A percentile compares a stretch with the other conserved stretches of the same genome.
phyloP scores from a whole-genome alignment of 495 filamentous ascomycete genomes.

The Pyrenula massariospora region DNA sequence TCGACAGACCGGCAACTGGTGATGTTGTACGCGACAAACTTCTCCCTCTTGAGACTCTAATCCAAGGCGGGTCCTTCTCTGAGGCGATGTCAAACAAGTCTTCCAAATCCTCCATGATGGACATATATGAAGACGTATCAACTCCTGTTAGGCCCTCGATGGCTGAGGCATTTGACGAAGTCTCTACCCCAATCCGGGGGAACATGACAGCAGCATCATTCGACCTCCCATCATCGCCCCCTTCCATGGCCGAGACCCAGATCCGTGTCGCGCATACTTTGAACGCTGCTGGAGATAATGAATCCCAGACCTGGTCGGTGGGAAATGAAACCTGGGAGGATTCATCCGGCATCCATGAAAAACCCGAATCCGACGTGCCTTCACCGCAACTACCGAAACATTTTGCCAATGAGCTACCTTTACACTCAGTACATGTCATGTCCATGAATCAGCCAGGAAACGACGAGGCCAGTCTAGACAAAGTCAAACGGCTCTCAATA shows the following conservation, averaged over 20 bases:
- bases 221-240: not conserved
- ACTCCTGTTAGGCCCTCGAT: not conserved
- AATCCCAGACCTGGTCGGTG: not conserved
- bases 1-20: conserved; percentile 60
- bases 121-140: not conserved
- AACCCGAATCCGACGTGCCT: not conserved
- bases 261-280: not conserved
- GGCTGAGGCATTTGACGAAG: not conserved
- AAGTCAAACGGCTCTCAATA: conserved; percentile 30
- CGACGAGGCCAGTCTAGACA: not conserved
- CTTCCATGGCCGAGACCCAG: not conserved
- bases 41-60: conserved; percentile 40
- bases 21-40: conserved; percentile 44
- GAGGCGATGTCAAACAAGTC: conserved; percentile 16
- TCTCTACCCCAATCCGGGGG: not conserved
- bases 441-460: not conserved
- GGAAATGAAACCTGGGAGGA: not conserved
- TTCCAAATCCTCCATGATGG: conserved; percentile 23
- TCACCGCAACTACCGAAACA: not conserved
- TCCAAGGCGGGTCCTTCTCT: conserved; percentile 30
- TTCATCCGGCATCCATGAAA: not conserved
- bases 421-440: not conserved
- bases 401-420: not conserved
- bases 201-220: not conserved
- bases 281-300: not conserved